phyloP scores from a whole-genome alignment of 257 asterid species.

The Handroanthus guayacan region DNA sequence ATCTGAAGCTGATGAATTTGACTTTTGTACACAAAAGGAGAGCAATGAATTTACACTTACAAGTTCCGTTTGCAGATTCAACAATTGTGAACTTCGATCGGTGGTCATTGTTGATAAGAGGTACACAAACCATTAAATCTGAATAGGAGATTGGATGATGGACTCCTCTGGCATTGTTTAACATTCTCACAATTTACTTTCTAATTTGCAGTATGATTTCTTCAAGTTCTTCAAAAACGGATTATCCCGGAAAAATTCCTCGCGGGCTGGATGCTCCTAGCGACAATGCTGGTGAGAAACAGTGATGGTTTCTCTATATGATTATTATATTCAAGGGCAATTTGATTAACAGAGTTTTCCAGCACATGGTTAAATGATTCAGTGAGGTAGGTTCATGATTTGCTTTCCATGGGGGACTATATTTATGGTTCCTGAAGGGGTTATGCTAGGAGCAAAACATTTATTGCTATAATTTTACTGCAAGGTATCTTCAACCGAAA shows the following conservation, averaged over 20 bases:
- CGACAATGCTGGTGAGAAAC: conserved; percentile 41
- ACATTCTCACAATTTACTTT: conserved; percentile 11
- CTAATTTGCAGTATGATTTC: conserved; percentile 59
- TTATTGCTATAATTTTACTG: not conserved
- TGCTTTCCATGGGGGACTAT: not conserved
- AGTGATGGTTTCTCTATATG: conserved; percentile 28
- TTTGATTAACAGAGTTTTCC: conserved; percentile 17
- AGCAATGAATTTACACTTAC: conserved; percentile 9
- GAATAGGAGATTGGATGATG: not conserved
- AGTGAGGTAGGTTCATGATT: conserved; percentile 19
- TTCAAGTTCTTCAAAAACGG: conserved; percentile 60
- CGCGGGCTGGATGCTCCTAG: conserved; percentile 71
- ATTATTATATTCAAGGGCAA: conserved; percentile 21
- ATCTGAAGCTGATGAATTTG: not conserved
- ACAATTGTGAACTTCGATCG: conserved; percentile 89
- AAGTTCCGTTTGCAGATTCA: conserved; percentile 62
- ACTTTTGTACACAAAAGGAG: not conserved
- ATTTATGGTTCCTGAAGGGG: too few species aligned
- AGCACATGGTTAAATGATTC: conserved; percentile 20
- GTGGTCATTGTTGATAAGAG: conserved; percentile 79
- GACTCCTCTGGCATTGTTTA: not conserved
- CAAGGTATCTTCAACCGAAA: not conserved
- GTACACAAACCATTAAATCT: conserved; percentile 40
- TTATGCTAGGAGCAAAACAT: too few species aligned
- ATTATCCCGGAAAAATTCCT: conserved; percentile 78